Evolutionary conservation across 805 yeast genomes (phyloP).

Genomic region (Metschnikowia noctiluminum): DNA sequence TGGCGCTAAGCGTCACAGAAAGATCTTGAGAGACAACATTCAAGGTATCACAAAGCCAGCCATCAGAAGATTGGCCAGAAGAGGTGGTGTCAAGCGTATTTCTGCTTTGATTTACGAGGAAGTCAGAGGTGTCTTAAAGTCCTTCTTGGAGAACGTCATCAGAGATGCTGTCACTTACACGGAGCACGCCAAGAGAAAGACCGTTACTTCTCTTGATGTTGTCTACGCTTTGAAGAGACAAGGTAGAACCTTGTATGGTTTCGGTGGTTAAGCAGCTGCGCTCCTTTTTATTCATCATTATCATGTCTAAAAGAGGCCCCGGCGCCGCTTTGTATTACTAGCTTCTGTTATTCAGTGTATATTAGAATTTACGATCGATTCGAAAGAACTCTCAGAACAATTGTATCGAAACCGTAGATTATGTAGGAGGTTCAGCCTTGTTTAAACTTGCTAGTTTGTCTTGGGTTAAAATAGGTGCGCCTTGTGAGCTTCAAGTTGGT

Average conservation of each 20-base stretch:
- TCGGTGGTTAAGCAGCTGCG: constrained; percentile 73
- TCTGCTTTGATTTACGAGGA: constrained; percentile 98
- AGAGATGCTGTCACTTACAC: constrained; percentile 99
- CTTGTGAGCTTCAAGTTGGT: too few species aligned
- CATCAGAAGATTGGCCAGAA: constrained; percentile 99
- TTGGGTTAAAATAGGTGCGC: too few species aligned
- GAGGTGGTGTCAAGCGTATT: constrained; percentile 99
- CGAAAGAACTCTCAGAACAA: background rate
- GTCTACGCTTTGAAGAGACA: constrained; percentile 99
- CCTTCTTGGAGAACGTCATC: constrained; percentile 94
- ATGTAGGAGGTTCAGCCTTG: background rate
- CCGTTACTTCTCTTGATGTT: constrained; percentile 97
- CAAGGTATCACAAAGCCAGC: constrained; percentile 99
- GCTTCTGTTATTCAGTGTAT: constrained; percentile 21
- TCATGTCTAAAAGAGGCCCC: background rate
- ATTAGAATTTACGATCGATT: constrained; percentile 21
- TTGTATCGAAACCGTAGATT: background rate
- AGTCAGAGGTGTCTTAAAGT: constrained; percentile 94
- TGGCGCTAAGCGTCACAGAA: constrained; percentile 99
- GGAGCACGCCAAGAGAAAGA: constrained; percentile 99
- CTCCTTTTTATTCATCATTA: too few species aligned
- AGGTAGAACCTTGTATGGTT: constrained; percentile 99
- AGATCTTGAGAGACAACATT: constrained; percentile 98
- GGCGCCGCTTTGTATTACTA: constrained; percentile 18
- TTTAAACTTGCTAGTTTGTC: background rate